phyloP scores from a whole-genome alignment of 2,329 filamentous ascomycete genomes.

The Monosporascus sp. region DNA sequence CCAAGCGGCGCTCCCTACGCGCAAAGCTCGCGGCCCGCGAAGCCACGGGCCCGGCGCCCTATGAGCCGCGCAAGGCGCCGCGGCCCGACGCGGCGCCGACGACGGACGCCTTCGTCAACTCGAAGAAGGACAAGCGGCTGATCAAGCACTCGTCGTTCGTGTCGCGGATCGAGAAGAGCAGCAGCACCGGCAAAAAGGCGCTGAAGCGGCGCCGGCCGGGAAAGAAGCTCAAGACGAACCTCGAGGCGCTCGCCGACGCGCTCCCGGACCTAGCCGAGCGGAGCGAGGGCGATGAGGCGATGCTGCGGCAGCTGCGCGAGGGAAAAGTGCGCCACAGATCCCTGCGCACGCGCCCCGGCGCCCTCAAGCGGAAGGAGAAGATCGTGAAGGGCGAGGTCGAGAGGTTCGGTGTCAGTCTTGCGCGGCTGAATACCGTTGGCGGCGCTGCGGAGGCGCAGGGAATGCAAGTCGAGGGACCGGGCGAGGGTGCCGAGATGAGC shows the following conservation, averaged over 20 bases:
- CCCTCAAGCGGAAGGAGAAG: slow-evolving; percentile 76
- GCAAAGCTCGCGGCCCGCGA: slow-evolving; percentile 48
- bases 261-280: slow-evolving; percentile 57
- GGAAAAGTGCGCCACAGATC: slow-evolving; percentile 69
- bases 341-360: slow-evolving; percentile 68
- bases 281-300: slow-evolving; percentile 39
- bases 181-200: slow-evolving; percentile 35
- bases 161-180: slow-evolving; percentile 63
- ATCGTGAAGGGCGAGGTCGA: slow-evolving; percentile 76
- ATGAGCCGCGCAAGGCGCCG: slow-evolving; percentile 47
- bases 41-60: slow-evolving; percentile 41
- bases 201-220: slow-evolving; percentile 62
- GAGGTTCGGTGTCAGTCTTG: slow-evolving; percentile 79
- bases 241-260: slow-evolving; percentile 74
- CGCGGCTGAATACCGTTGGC: slow-evolving; percentile 53
- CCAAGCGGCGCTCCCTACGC: slow-evolving; percentile 52
- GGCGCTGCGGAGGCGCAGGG: slow-evolving; percentile 11
- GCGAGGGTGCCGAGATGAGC: slow-evolving; percentile 1
- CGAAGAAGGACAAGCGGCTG: slow-evolving; percentile 76
- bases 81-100: slow-evolving; percentile 43
- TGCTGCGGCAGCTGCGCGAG: slow-evolving; percentile 34
- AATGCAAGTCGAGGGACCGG: slow-evolving; percentile 10
- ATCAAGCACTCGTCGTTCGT: slow-evolving; percentile 80
- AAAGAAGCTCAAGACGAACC: slow-evolving; percentile 72
- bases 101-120: slow-evolving; percentile 54